Percentiles rank a stretch among this genome's conserved stretches.
These are phyloP conservation scores for Vaccinium macrocarpon DNA, from an alignment of 148 eudicot genomes.

Conservation along the genomic window DNA sequence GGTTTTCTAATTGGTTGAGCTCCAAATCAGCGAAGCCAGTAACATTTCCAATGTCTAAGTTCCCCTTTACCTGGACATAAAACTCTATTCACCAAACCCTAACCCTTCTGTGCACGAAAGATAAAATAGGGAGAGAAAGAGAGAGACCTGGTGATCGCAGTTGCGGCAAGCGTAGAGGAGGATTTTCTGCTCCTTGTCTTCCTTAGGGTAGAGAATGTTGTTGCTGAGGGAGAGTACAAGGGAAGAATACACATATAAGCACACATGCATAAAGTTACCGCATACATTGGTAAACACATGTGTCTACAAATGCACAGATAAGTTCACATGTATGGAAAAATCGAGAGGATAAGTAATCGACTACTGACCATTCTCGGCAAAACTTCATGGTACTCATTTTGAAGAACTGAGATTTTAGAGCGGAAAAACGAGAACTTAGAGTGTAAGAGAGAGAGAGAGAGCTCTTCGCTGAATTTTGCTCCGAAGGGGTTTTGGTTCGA, in stretches of 20 bases:
- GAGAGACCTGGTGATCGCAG: constrained; percentile 80
- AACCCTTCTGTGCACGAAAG: background rate
- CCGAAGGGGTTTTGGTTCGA: constrained; percentile 3
- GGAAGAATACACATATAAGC: background rate
- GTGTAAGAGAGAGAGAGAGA: background rate
- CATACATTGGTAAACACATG: background rate
- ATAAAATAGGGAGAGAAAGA: constrained; percentile 5
- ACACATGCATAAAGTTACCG: background rate
- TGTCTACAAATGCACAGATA: too few species aligned
- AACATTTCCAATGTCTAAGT: background rate
- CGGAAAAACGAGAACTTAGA: background rate
- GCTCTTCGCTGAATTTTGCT: background rate
- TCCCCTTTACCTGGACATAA: background rate
- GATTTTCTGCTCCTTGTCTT: constrained; percentile 77
- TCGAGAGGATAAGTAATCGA: background rate
- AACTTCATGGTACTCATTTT: constrained; percentile 98
- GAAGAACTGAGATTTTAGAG: constrained; percentile 11
- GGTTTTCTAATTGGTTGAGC: background rate
- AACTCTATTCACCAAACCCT: constrained; percentile 6
- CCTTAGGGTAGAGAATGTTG: constrained; percentile 92
- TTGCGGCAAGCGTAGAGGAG: constrained; percentile 95
- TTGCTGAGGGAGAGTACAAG: constrained; percentile 45
- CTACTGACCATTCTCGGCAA: constrained; percentile 89
- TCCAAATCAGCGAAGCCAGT: background rate
- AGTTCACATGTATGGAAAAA: background rate